Evolutionary conservation across 495 filamentous ascomycete species (phyloP), one percentile per base, ranked within the genome.

Genomic region (Hyaloscypha finlandica): DNA sequence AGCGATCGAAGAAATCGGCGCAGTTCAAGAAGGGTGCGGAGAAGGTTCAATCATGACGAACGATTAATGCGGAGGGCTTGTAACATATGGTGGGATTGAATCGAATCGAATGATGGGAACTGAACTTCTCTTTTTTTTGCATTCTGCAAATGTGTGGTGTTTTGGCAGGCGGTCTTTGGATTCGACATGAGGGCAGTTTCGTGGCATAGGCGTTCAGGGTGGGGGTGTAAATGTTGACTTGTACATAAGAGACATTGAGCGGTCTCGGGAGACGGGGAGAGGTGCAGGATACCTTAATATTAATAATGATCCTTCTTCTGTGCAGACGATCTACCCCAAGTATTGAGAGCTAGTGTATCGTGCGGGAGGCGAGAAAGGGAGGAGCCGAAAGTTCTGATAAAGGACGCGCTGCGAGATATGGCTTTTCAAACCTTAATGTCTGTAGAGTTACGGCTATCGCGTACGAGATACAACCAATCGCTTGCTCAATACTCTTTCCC

Each of bases 11-110:
- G 42, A 69, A 76, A 12, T 73, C 74, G 9, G 77, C 77, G 20
- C 71, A 79, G 53, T 71, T 73, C 61, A 73, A 74, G 45, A 59
- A 71, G 3, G 73, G 76, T 4, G 66, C 62, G 6, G 75, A 74
- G 16, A 68, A 71, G 33, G 57, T 61, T 12, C 45, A 68, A 35
- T 33, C 52, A 32, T 67, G 35, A 69, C 57, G 20, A 16, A 19
- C 35, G 33, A 22, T 51, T 33, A 39, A 35, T 1, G 61, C 9
- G 31, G 33, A 22, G 48, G 48, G 54, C 4, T 48, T 70, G 59
- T 70, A 70, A 48, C 19, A 62, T 70, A 65, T 35, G n/a, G 19
- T 29, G 19, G 33, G 29, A 48, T 45, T 48, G 56, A 20, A 9
- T 37, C 35, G 35, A 37, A 37, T 58, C 56, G 20, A 29, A 9